Percentiles rank a stretch among this genome's conserved stretches.
Evolutionary conservation across 768 basidiomycete species (phyloP).

Genomic region (Leccinum pellstonianum): DNA sequence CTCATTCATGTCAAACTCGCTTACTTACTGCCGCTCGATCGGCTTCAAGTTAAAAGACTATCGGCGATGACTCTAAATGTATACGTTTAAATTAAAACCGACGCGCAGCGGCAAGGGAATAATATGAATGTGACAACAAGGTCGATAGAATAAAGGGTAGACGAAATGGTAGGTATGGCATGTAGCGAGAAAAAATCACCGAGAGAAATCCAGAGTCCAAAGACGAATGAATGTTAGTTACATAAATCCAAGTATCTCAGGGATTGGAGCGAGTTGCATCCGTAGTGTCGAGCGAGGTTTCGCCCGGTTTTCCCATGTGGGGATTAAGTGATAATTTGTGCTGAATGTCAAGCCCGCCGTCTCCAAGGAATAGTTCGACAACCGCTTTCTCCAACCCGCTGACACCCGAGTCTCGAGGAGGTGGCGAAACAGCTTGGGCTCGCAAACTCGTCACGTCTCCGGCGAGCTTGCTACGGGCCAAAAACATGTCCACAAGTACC

Average conservation of each 20-base stretch:
- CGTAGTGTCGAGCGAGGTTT: not conserved
- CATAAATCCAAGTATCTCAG: conserved; percentile 16
- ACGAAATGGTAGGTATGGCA: conserved; percentile 14
- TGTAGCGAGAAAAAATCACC: conserved; percentile 8
- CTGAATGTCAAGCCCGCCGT: conserved; percentile 7
- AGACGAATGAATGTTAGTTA: not conserved
- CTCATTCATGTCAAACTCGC: not conserved
- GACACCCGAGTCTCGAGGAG: conserved; percentile 33
- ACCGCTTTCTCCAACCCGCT: conserved; percentile 45
- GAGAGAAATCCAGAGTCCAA: conserved; percentile 10
- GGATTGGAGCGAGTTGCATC: not conserved
- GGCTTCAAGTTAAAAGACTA: not conserved
- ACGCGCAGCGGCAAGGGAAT: conserved; percentile 13
- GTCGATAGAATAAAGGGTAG: conserved; percentile 14
- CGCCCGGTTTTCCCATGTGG: not conserved
- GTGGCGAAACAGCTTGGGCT: conserved; percentile 34
- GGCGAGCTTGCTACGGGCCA: conserved; percentile 56
- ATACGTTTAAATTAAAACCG: conserved; percentile 19
- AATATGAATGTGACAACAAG: conserved; percentile 13
- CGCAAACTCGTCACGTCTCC: conserved; percentile 30
- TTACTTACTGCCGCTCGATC: not conserved
- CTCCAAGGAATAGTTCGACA: conserved; percentile 46
- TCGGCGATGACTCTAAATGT: conserved; percentile 3
- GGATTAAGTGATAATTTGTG: not conserved
- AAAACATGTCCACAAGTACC: conserved; percentile 78